Evolutionary conservation across 805 yeast genomes (phyloP).

Genomic region (Candida ovalis): DNA sequence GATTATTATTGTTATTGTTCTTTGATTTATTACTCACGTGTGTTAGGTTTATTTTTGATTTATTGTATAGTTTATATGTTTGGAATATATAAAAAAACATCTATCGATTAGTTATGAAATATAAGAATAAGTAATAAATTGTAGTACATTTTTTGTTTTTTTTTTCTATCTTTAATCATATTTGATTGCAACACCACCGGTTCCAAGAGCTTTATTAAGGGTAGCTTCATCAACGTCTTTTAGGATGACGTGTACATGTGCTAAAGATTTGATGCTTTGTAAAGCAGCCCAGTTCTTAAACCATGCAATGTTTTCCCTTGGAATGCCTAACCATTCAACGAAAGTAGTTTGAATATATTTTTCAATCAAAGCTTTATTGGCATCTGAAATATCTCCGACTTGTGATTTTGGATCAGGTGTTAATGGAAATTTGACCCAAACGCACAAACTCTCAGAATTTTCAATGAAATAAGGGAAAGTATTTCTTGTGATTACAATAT

Average conservation of each 20-base stretch:
- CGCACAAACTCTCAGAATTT: conserved; percentile 51
- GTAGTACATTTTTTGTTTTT: not conserved
- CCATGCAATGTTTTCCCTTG: conserved; percentile 48
- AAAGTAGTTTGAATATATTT: conserved; percentile 46
- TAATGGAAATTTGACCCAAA: conserved; percentile 63
- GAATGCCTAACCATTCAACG: conserved; percentile 38
- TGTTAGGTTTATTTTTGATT: not conserved
- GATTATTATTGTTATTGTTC: not conserved
- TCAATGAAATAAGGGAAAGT: conserved; percentile 68
- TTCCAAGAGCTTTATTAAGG: conserved; percentile 14
- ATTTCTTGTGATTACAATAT: conserved; percentile 47
- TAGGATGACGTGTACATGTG: conserved; percentile 67
- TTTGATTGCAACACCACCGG: conserved; percentile 21
- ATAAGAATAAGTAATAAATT: not conserved
- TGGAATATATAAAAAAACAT: too few species aligned
- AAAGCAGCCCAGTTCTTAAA: conserved; percentile 68
- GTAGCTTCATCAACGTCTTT: conserved; percentile 34
- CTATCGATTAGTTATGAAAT: too few species aligned
- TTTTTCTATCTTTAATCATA: not conserved
- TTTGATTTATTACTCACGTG: too few species aligned
- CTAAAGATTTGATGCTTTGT: conserved; percentile 63
- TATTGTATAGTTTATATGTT: not conserved
- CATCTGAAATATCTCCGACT: conserved; percentile 47
- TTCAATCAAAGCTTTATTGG: conserved; percentile 40
- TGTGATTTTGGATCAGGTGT: conserved; percentile 46